Conservation (phyloP, 805 yeast genomes). For the Starmerella scarabaei region DNA sequence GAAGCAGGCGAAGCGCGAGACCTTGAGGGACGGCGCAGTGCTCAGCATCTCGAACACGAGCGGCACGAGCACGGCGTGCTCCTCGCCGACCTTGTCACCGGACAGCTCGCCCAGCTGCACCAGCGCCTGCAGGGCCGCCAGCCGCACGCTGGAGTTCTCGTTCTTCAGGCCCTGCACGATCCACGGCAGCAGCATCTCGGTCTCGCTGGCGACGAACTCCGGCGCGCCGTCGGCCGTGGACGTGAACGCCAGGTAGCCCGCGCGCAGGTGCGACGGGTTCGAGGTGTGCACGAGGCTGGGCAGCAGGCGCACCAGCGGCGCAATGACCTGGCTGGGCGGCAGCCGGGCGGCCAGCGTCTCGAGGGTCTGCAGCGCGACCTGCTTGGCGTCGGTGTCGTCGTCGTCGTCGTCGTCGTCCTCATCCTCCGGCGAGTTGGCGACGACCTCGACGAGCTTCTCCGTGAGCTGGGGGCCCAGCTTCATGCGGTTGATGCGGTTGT, state of each 20-base stretch:
- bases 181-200: slow-evolving; percentile 58
- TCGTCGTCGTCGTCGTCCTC: slow-evolving; percentile 76
- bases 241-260: slow-evolving; percentile 69
- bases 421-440: slow-evolving; percentile 64
- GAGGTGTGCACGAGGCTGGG: slow-evolving; percentile 35
- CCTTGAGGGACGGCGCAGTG: slow-evolving; percentile 64
- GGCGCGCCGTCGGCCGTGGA: slow-evolving; percentile 88
- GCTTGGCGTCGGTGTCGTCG: slow-evolving; percentile 72
- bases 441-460: slow-evolving; percentile 55
- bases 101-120: slow-evolving; percentile 68
- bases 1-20: slow-evolving; percentile 80
- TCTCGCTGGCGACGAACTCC: slow-evolving; percentile 68
- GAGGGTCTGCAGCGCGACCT: slow-evolving; percentile 67
- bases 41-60: slow-evolving; percentile 78
- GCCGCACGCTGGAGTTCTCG: slow-evolving; percentile 56
- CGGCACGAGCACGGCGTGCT: slow-evolving; percentile 72
- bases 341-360: slow-evolving; percentile 67
- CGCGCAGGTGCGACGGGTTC: slow-evolving; percentile 74
- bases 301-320: slow-evolving; percentile 49
- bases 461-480: slow-evolving; percentile 77
- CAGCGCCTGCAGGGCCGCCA: slow-evolving; percentile 75
- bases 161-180: slow-evolving; percentile 69
- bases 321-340: slow-evolving; percentile 86
- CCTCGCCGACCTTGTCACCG: slow-evolving; percentile 72
- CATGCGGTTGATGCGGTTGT: slow-evolving; percentile 62